phyloP scores from a whole-genome alignment of 2,329 filamentous ascomycete species.

The Huntiella omanensis region DNA sequence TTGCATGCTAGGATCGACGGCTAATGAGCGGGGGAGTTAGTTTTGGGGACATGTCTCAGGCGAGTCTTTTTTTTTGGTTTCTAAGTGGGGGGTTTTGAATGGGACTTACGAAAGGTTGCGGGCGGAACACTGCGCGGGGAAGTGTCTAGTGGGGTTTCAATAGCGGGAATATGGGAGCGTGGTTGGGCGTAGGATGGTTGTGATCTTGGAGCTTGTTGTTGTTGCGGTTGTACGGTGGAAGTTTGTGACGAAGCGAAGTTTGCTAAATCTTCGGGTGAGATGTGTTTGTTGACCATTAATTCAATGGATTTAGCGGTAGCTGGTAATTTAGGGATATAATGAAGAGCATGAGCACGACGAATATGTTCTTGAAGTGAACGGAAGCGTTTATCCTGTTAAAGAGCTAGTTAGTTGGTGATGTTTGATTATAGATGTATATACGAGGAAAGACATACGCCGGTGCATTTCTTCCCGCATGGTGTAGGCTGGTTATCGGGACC shows the following conservation, averaged over 20 bases:
- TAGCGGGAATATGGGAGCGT: conserved; percentile 10
- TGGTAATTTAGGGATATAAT: conserved; percentile 94
- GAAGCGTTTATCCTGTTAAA: conserved; percentile 68
- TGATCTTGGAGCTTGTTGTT: not conserved
- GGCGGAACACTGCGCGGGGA: too few species aligned
- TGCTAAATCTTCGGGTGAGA: not conserved
- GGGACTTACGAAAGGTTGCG: too few species aligned
- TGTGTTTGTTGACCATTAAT: conserved; percentile 74
- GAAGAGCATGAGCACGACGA: conserved; percentile 83
- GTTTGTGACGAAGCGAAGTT: conserved; percentile 21
- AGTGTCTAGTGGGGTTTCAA: conserved; percentile 1
- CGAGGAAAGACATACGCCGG: conserved; percentile 58
- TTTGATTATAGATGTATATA: conserved; percentile 4
- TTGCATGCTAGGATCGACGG: conserved; percentile 17
- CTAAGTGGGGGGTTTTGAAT: too few species aligned
- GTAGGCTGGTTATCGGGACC: conserved; percentile 17
- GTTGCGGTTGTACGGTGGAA: conserved; percentile 14
- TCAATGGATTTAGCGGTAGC: conserved; percentile 96
- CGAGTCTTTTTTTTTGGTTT: too few species aligned
- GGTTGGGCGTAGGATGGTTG: conserved; percentile 12
- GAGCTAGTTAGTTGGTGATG: conserved; percentile 8
- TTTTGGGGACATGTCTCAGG: conserved; percentile 4
- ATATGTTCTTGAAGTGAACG: conserved; percentile 99
- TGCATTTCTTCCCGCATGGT: conserved; percentile 90
- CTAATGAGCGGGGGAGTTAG: not conserved